These are phyloP conservation scores for Claviceps pusilla DNA, from an alignment of 2,329 filamentous ascomycete genomes.

Conservation along the genomic window DNA sequence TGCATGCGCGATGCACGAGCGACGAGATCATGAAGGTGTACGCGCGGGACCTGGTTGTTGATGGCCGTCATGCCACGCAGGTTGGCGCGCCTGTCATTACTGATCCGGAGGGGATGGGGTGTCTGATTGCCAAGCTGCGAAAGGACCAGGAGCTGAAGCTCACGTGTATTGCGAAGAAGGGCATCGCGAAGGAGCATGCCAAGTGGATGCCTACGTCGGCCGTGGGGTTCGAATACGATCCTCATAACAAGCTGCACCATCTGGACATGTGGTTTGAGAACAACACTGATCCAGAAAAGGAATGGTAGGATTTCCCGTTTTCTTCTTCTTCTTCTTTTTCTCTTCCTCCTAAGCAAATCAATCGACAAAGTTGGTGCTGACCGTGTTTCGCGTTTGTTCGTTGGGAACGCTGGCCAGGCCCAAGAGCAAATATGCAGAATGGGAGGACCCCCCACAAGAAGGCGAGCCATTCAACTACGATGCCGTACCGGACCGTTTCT, in stretches of 20 bases:
- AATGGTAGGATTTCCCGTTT: constrained; percentile 50
- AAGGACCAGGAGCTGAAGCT: constrained; percentile 82
- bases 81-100: constrained; percentile 72
- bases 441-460: constrained; percentile 65
- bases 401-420: constrained; percentile 38
- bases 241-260: constrained; percentile 88
- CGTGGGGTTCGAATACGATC: constrained; percentile 95
- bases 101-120: constrained; percentile 67
- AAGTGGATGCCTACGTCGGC: constrained; percentile 93
- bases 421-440: constrained; percentile 62
- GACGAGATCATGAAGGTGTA: constrained; percentile 91
- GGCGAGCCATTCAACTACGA: constrained; percentile 86
- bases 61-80: constrained; percentile 54
- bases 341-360: neutral
- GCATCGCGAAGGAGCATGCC: constrained; percentile 95
- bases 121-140: constrained; percentile 79
- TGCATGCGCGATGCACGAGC: constrained; percentile 72
- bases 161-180: constrained; percentile 90
- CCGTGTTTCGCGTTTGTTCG: neutral
- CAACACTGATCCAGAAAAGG: constrained; percentile 53
- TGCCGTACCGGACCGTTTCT: constrained; percentile 71
- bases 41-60: constrained; percentile 70
- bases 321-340: neutral
- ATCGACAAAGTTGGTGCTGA: neutral
- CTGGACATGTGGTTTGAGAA: constrained; percentile 87